Conservation (phyloP, 2,329 filamentous ascomycete genomes). For the Hysterium pulicare region DNA sequence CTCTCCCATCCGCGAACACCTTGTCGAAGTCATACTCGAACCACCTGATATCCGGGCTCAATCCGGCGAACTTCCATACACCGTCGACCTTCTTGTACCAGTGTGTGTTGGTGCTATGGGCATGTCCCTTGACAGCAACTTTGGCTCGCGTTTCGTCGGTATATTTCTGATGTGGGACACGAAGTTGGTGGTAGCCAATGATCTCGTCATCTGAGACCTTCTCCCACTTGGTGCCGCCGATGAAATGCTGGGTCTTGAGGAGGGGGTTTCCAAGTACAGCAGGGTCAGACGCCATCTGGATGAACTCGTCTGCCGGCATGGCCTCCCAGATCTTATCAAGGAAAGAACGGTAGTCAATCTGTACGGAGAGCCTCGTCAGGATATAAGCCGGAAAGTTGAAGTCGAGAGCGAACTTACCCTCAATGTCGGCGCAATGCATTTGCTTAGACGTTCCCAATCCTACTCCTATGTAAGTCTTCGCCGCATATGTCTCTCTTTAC, state of each 20-base stretch:
- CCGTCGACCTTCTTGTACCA: slow-evolving; percentile 58
- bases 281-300: slow-evolving; percentile 51
- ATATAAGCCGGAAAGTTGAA: too few species aligned
- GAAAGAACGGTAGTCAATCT: slow-evolving; percentile 67
- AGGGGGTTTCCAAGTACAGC: slow-evolving; percentile 53
- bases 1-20: slow-evolving; percentile 49
- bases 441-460: slow-evolving; percentile 59
- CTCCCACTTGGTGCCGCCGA: slow-evolving; percentile 53
- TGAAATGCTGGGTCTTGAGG: slow-evolving; percentile 57
- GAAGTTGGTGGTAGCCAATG: slow-evolving; percentile 55
- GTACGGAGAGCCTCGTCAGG: slow-evolving; percentile 11
- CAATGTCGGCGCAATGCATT: slow-evolving; percentile 61
- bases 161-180: slow-evolving; percentile 57
- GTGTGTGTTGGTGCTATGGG: slow-evolving; percentile 52
- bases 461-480: slow-evolving; percentile 12
- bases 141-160: slow-evolving; percentile 45
- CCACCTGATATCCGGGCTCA: slow-evolving; percentile 54
- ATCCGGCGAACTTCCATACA: slow-evolving; percentile 57
- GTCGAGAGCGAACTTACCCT: slow-evolving; percentile 33
- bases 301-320: slow-evolving; percentile 54
- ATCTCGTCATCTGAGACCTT: slow-evolving; percentile 49
- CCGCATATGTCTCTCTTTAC: neutral
- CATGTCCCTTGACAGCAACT: slow-evolving; percentile 55
- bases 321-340: slow-evolving; percentile 54
- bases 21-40: slow-evolving; percentile 56